A percentile compares a stretch with the other conserved stretches of the same genome.
phyloP scores from a whole-genome alignment of 2,329 filamentous ascomycete genomes.

The Calonectria pseudoturangicola region DNA sequence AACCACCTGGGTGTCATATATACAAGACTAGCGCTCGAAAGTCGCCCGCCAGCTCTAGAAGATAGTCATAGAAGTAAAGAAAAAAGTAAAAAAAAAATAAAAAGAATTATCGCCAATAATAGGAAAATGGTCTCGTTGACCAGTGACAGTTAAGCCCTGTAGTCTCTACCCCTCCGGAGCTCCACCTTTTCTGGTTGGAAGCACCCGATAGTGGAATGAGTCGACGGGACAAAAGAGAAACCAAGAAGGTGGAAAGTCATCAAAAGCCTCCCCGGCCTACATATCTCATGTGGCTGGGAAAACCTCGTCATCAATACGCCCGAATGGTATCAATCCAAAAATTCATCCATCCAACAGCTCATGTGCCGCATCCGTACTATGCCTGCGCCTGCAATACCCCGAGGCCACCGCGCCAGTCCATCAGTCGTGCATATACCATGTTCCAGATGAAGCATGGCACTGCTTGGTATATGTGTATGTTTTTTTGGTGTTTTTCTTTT shows the following conservation, averaged over 20 bases:
- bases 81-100: constrained; percentile 33
- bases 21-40: constrained; percentile 48
- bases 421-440: constrained; percentile 50
- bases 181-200: constrained; percentile 26
- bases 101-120: constrained; percentile 30
- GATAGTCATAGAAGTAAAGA: constrained; percentile 41
- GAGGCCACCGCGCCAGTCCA: constrained; percentile 46
- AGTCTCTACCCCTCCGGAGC: constrained; percentile 21
- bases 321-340: constrained; percentile 48
- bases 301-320: constrained; percentile 43
- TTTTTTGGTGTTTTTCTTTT: constrained; percentile 41
- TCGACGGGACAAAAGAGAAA: constrained; percentile 46
- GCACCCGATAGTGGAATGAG: constrained; percentile 36
- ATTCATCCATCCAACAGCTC: constrained; percentile 46
- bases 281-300: constrained; percentile 36
- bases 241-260: constrained; percentile 38
- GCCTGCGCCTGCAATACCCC: constrained; percentile 45
- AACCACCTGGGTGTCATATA: constrained; percentile 49
- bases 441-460: constrained; percentile 14
- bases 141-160: constrained; percentile 14
- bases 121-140: constrained; percentile 33
- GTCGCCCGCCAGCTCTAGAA: constrained; percentile 50
- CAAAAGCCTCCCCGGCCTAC: constrained; percentile 32
- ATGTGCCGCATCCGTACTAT: constrained; percentile 49
- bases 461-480: constrained; percentile 39